Percentiles rank a stretch among this genome's conserved stretches.
Evolutionary conservation across 164 flowering plant genomes (phyloP).

Genomic region (Echeveria elegans): DNA sequence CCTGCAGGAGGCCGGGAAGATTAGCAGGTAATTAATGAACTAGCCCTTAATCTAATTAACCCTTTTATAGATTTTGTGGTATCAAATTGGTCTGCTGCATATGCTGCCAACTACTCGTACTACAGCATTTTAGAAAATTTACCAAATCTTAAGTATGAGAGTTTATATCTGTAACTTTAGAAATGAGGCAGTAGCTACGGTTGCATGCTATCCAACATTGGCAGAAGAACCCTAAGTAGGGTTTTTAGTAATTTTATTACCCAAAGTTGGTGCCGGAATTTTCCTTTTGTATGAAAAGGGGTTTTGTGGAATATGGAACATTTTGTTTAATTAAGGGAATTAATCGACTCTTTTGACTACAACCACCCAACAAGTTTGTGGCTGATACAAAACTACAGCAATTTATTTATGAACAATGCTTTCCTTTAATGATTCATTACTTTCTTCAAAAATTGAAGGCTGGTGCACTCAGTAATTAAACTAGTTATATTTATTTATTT

Average conservation of each 20-base stretch:
- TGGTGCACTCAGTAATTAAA: not conserved
- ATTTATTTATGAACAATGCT: not conserved
- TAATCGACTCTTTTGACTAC: not conserved
- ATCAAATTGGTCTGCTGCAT: not conserved
- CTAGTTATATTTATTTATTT: not conserved
- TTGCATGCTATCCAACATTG: not conserved
- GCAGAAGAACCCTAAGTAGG: not conserved
- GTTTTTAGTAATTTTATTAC: not conserved
- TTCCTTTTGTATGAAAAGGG: not conserved
- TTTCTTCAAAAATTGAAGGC: conserved; percentile 1
- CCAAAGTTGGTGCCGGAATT: not conserved
- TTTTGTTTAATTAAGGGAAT: not conserved
- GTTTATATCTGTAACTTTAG: too few species aligned
- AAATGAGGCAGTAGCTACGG: too few species aligned
- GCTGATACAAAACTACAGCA: not conserved
- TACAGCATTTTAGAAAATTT: not conserved
- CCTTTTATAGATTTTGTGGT: not conserved
- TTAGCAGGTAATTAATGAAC: not conserved
- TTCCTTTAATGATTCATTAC: not conserved
- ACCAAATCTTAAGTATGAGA: too few species aligned
- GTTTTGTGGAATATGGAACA: not conserved
- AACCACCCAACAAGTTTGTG: not conserved
- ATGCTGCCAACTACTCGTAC: not conserved
- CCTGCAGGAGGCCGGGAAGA: not conserved
- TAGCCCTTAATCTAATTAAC: not conserved